Evolutionary conservation across 331 rosid species (phyloP), one percentile per base, ranked within the genome.

Genomic region (Rosa hybrid): DNA sequence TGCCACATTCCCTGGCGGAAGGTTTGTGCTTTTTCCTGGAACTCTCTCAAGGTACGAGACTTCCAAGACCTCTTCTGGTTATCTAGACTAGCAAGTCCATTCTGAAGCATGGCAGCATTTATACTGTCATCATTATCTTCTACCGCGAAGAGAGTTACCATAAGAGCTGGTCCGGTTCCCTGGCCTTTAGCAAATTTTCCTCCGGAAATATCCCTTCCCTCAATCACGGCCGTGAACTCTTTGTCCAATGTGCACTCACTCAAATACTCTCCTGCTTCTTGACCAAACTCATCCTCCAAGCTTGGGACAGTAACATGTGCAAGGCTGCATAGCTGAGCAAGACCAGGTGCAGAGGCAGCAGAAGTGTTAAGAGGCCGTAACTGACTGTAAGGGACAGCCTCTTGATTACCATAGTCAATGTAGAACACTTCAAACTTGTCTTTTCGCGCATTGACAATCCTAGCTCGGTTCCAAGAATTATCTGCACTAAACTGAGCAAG

Each of bases 361-460:
- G 97, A 87, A 76, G 93, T 77, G 77, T 89, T 93, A 48, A 91
- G 48, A 27, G 98, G 97, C 77, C 95, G 86, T 70, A 93, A 77
- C 75, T 85, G 87, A 78, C 90, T 82, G 78, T 86, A 93, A 68
- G 92, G 65, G 79, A 93, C 90, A 65, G 77, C 85, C 72, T 91
- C 98, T 91, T 93, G 98, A 76, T 91, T 93, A 80, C 98, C 98
- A 74, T 90, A 93, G 81, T 93, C 98, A 17, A 93, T 81, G 83
- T 93, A 93, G 86, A 93, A 91, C 49, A 93, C 98, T 85, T 93
- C 97, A 62, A 90, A 93, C 68, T 59, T 74, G 81, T 91, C 94
- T 27, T 90, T 77, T 0, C 86, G 82, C 64, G 81, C 87, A 81
- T 86, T 91, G 79, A 93, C 94, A 71, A 93, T 84, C 98, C 91